Base-by-base conservation (phyloP, 2,329 filamentous ascomycete species). In the Paraconiothyrium sp. region DNA sequence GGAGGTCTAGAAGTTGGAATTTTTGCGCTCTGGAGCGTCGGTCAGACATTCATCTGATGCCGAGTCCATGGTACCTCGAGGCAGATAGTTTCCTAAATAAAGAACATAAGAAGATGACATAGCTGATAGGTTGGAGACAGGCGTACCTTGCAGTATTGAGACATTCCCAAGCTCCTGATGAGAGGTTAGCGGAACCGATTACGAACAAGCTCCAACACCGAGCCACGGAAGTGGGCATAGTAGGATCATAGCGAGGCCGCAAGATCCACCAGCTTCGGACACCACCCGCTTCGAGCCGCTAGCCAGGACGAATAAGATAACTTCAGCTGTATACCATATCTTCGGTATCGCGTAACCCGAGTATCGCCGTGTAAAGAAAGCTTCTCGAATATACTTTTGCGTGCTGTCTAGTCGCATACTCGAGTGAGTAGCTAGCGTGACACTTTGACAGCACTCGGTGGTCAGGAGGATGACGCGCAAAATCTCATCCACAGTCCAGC, bases 111-210 rank as follows among this genome's bases (percentile, higher is more conserved):
- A 55, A 32, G 22, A 34, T n/a, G 41, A 22, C 16, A 46, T 11
- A 46, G 27, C 27, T 55, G 52, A 55, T 46, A 55, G 30, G 52
- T 46, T 16, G 41, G 22, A 16, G 11, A 55, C 39, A 22, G 46
- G 41, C 16, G 52, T 55, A 46, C 52, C 52, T 55, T 55, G 52
- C 52, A 55, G 52, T 16, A 34, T 35, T 8, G 30, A 32, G 52
- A 39, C 39, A 46, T 55, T 55, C 39, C 27, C 41, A 16, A 34
- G 39, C 52, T 46, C 41, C 27, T 35, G 41, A 41, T 11, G 52
- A 22, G 14, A 46, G 52, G 27, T 32, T 13, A 22, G 52, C 30
- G 39, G 22, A 35, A 46, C 10, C 41, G 52, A 55, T 55, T 55
- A 55, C 52, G 52, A 54, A 41, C 50, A 30, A 41, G 30, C 41